Base-by-base conservation (phyloP, 192 early-diverging fungal species). In the Backusella circina region DNA sequence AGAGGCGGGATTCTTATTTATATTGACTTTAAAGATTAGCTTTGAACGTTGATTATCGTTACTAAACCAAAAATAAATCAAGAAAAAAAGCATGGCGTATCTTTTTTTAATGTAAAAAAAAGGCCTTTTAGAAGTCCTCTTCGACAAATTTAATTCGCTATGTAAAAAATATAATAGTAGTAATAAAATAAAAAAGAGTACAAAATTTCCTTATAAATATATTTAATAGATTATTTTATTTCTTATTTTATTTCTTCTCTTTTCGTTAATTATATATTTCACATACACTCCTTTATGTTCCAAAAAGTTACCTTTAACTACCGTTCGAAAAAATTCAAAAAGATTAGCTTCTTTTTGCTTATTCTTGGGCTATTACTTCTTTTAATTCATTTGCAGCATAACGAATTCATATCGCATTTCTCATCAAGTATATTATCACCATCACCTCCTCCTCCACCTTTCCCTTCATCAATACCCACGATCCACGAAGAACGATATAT, bases 401-500 rank as follows among this genome's bases (percentile, higher is more conserved):
- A 4, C 23, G 4, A 28, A 28, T 28, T 28, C 23, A 61, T 10
- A 61, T 28, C 26, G 13, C 26, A 61, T 61, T 28, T 13, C 26
- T 61, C 54, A 61, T 26, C 54, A 26, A 61, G 9, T 61, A 12
- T 28, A 28, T 28, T 12, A 61, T 28, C 21, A n/a, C 15, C 18
- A 6, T 5, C 13, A 12, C 39, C 44, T 5, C 18, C 44, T 0
- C 44, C 44, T 7, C 5, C 44, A 47, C 44, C 44, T n/a, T 47
- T 28, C 1, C 54, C 23, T 61, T 10, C 21, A 23, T 28, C 26
- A 61, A 28, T 61, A 61, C 21, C 54, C 21, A 61, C 12, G 9
- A 4, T 9, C 54, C 72, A 77, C 18, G 81, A 70, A 8, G 85
- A 88, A 72, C 75, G 74, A 18, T 88, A 82, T 71, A 75, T 88